Evolutionary conservation across 1,284 basidiomycete genomes (phyloP).

Genomic region (Xerocomus cyaneibrunnescens): DNA sequence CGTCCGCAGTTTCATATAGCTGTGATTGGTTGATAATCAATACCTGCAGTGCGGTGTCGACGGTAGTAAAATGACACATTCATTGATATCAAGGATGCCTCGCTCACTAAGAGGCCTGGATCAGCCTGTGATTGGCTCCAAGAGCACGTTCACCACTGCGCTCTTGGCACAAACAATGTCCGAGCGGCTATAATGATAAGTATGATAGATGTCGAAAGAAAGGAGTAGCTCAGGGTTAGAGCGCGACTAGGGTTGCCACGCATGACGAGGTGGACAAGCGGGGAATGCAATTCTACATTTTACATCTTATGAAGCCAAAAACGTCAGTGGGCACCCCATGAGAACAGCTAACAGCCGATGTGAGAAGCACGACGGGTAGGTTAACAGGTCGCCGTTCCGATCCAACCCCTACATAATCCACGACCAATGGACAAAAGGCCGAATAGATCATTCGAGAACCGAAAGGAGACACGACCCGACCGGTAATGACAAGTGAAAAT

Average conservation of each 20-base stretch:
- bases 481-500: slow-evolving; percentile 32
- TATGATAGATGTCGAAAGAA: not conserved
- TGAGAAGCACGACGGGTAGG: slow-evolving; percentile 11
- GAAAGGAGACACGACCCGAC: not conserved
- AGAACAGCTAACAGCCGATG: slow-evolving; percentile 3
- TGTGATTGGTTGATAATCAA: slow-evolving; percentile 5
- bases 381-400: slow-evolving; percentile 24
- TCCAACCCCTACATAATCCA: not conserved
- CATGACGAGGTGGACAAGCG: slow-evolving; percentile 8
- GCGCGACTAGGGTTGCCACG: slow-evolving; percentile 7
- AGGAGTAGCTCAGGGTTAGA: slow-evolving; percentile 1
- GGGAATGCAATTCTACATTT: slow-evolving; percentile 9
- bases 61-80: not conserved
- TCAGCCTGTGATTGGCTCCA: slow-evolving; percentile 17
- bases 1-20: slow-evolving; percentile 7
- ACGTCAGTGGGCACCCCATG: slow-evolving; percentile 13
- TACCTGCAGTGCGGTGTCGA: not conserved
- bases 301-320: slow-evolving; percentile 9
- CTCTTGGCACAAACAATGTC: slow-evolving; percentile 6
- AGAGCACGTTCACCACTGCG: slow-evolving; percentile 6
- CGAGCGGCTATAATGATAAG: not conserved
- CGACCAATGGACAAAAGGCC: slow-evolving; percentile 4
- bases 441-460: slow-evolving; percentile 11
- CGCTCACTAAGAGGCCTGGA: not conserved
- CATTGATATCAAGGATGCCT: slow-evolving; percentile 7